Conservation (phyloP, 2,329 filamentous ascomycete species). For the Cordyceps javanica region DNA sequence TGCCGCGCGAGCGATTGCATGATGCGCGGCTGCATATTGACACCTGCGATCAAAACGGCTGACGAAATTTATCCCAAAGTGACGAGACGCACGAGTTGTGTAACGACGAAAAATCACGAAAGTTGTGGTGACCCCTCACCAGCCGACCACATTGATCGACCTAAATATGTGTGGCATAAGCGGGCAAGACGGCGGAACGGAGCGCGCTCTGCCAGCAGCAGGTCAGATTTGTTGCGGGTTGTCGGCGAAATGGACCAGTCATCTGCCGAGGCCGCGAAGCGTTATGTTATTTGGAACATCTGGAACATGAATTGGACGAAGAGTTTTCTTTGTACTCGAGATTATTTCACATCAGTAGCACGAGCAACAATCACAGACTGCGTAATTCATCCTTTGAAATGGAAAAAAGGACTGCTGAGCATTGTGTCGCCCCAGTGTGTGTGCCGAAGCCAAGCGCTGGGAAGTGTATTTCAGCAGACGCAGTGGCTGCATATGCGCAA, state of each 20-base stretch:
- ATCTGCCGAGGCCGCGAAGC: conserved; percentile 10
- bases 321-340: not conserved
- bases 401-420: not conserved
- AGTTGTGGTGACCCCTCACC: conserved; percentile 9
- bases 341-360: not conserved
- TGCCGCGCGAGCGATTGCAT: not conserved
- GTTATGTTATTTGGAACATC: conserved; percentile 4
- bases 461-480: not conserved
- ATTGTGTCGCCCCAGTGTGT: not conserved
- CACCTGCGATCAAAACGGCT: not conserved
- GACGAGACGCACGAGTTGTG: not conserved
- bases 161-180: conserved; percentile 9
- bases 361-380: conserved; percentile 10
- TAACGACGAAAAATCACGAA: conserved; percentile 3
- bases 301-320: not conserved
- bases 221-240: conserved; percentile 11
- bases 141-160: conserved; percentile 10
- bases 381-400: not conserved
- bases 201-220: conserved; percentile 9
- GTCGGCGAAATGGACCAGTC: conserved; percentile 13
- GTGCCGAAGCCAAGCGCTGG: conserved; percentile 2
- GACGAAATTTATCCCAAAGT: conserved; percentile 7
- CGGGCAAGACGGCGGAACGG: conserved; percentile 1
- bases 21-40: not conserved
- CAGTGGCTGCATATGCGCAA: conserved; percentile 1